Evolutionary conservation across 2,329 filamentous ascomycete genomes (phyloP), one percentile per base, ranked within the genome.

Genomic region (Pestalotiopsis sp.): DNA sequence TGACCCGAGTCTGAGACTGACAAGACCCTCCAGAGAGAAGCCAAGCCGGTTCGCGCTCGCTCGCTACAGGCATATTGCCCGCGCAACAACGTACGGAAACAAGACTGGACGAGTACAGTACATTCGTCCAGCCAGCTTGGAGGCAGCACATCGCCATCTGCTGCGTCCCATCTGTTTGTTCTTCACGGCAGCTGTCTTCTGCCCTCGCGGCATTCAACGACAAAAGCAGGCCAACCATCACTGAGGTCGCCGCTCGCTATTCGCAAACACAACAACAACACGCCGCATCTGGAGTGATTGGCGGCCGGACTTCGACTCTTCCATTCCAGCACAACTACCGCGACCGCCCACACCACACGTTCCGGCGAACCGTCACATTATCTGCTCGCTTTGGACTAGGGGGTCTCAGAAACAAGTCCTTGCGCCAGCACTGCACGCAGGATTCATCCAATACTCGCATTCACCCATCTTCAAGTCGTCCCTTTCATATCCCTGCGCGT

Each of bases 401-500:
- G 27, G 25, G 64, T 60, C 49, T 25, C 36, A 52, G 64, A 49
- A 38, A 20, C 23, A 36, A 52, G 62, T 52, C 38, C 62, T 27
- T 52, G 38, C 23, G 25, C 23, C 27, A 20, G 38, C 62, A 25
- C 27, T 31, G 6, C 27, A 12, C 11, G 25, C 60, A 38, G 7
- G n/a, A 36, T 52, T 49, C 64, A 6, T 31, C 52, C 49, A 57
- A 17, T 62, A 57, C 62, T 23, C 20, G 12, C 20, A 39, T 38
- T 52, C 64, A 66, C 23, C 64, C 64, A 41, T 27, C 52, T 45
- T 52, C 25, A 41, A 52, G 36, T 17, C 13, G 31, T 58, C 39
- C 36, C 36, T 58, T 58, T 38, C 38, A 62, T 38, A 52, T 45
- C 23, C 57, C 64, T 56, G 20, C 36, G 64, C 56, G 66, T 67